These are phyloP conservation scores for Marchantia polymorpha DNA, from an alignment of 225 moss, liverwort and hornwort genomes.

Conservation along the genomic window DNA sequence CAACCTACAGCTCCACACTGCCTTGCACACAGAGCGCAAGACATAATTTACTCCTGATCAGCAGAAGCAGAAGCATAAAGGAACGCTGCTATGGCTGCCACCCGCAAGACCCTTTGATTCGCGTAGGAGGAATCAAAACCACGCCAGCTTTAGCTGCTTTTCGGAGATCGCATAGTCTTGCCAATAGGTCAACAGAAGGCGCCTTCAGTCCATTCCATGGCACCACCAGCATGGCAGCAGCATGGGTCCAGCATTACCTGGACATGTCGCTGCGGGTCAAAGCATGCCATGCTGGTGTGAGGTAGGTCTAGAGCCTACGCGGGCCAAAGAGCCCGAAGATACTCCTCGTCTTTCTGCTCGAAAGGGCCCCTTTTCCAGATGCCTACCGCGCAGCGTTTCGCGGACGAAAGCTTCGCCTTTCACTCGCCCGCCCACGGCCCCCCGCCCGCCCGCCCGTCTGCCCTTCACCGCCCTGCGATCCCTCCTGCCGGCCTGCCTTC, in stretches of 20 bases:
- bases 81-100: neutral
- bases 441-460: too few relatives aligned
- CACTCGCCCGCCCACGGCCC: too few relatives aligned
- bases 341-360: neutral
- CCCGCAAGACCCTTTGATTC: neutral
- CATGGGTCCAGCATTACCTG: constrained; percentile 4
- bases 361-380: neutral
- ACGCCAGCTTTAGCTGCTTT: constrained; percentile 7
- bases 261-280: neutral
- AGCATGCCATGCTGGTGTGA: neutral
- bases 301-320: too few relatives aligned
- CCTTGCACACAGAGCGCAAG: neutral
- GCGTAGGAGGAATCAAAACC: neutral
- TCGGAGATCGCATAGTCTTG: neutral
- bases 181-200: constrained; percentile 2
- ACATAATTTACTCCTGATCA: neutral
- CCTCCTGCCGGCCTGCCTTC: too few relatives aligned
- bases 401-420: neutral
- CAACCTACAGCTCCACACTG: neutral
- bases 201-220: neutral
- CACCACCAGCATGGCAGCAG: neutral
- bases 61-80: neutral
- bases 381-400: neutral
- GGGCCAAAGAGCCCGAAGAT: neutral
- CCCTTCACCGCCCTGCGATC: too few relatives aligned